phyloP scores from a whole-genome alignment of 2,329 filamentous ascomycete genomes.

The Monilinia aucupariae region DNA sequence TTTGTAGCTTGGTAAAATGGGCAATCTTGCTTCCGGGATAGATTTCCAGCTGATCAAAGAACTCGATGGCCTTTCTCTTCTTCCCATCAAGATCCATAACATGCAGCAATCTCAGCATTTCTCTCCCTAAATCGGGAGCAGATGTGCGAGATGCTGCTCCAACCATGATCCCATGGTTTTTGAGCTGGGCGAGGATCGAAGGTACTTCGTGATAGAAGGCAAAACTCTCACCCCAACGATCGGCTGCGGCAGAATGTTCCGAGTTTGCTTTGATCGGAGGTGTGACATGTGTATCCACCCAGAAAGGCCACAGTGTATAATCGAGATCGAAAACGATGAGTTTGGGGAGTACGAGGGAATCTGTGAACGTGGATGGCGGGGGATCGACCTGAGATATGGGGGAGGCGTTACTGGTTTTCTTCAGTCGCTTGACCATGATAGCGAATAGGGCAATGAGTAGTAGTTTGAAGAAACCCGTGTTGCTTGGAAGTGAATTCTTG shows the following conservation, averaged over 20 bases:
- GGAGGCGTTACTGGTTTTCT: slow-evolving; percentile 20
- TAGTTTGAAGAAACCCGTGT: slow-evolving; percentile 3
- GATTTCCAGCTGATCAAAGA: slow-evolving; percentile 60
- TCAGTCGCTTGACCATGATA: slow-evolving; percentile 28
- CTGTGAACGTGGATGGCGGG: slow-evolving; percentile 29
- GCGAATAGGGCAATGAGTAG: slow-evolving; percentile 12
- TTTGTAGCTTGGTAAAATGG: slow-evolving; percentile 72
- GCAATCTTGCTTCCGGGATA: slow-evolving; percentile 77
- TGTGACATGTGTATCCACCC: slow-evolving; percentile 89
- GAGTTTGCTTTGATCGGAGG: slow-evolving; percentile 57
- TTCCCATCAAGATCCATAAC: slow-evolving; percentile 38
- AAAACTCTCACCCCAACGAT: slow-evolving; percentile 60
- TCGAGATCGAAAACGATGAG: slow-evolving; percentile 92
- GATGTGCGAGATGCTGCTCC: slow-evolving; percentile 76
- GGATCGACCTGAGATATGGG: slow-evolving; percentile 17
- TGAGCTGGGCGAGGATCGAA: slow-evolving; percentile 53
- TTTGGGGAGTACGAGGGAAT: slow-evolving; percentile 38
- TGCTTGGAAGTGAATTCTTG: not conserved
- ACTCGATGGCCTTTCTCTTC: slow-evolving; percentile 45
- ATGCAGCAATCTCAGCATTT: slow-evolving; percentile 72
- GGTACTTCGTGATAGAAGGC: slow-evolving; percentile 68
- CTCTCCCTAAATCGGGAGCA: slow-evolving; percentile 71
- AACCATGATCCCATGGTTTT: slow-evolving; percentile 46
- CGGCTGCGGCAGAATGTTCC: slow-evolving; percentile 42
- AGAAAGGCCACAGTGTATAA: slow-evolving; percentile 99